Conservation (phyloP, 176 grass and related monocot species). For the Aegilops bicornis region DNA sequence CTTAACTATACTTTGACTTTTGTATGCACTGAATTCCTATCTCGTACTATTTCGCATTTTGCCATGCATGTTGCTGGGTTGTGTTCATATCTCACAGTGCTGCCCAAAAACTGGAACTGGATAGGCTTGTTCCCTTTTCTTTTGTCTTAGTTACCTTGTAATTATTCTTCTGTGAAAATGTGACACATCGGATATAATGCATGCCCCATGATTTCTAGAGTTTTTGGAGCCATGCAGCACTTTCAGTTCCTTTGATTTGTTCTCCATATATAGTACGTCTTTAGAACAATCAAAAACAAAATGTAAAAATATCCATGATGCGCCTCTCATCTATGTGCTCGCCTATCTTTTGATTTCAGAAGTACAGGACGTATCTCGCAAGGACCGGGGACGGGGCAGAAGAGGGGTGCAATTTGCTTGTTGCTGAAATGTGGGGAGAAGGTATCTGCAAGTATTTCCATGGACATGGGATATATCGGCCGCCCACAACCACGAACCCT, state of each 20-base stretch:
- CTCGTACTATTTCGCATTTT: background rate
- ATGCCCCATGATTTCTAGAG: background rate
- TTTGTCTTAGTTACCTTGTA: background rate
- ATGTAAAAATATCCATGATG: too few relatives aligned
- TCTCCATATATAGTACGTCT: too few relatives aligned
- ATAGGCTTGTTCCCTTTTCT: background rate
- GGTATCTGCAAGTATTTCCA: conserved; percentile 23
- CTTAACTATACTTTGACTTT: background rate
- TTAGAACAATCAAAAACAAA: too few relatives aligned
- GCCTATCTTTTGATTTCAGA: conserved; percentile 54
- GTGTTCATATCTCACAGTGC: background rate
- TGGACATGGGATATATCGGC: conserved; percentile 11
- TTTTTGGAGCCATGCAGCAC: background rate
- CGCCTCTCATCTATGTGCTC: background rate
- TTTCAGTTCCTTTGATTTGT: background rate
- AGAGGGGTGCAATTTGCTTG: background rate
- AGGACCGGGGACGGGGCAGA: background rate
- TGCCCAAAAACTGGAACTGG: background rate
- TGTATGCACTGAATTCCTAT: background rate
- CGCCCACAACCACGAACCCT: background rate
- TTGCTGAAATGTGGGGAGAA: conserved; percentile 17
- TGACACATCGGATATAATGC: background rate
- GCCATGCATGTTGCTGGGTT: background rate
- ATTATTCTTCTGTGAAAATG: background rate
- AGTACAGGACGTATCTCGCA: conserved; percentile 51